Base-by-base conservation (phyloP, 2,329 filamentous ascomycete genomes). In the Exophiala alcalophila region DNA sequence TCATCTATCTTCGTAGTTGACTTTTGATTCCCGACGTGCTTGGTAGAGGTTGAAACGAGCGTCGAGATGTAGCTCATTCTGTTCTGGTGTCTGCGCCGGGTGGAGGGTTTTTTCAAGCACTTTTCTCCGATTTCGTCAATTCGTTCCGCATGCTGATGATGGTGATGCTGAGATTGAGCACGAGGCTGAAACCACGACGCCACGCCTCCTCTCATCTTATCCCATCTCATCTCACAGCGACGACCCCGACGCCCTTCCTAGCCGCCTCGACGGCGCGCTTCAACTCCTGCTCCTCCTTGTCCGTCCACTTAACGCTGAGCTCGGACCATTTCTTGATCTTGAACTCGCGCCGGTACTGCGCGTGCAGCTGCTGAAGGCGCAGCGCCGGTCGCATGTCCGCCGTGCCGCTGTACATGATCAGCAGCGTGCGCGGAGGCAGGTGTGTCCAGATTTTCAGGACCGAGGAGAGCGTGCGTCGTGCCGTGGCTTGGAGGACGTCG, bases 371-470 rank as follows among this genome's bases (percentile, higher is more conserved):
- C 55, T 81, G 77, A 53, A 82, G 60, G 19, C 74, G 70, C 27
- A 68, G 63, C 29, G 79, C 67, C 41, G 78, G 73, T 20, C 76
- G 66, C 16, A 79, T 78, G 55, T 83, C 78, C 20, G 77, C 77
- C 2, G 77, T 80, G n/a, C 80, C 80, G 44, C 73, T 78, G 59
- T 81, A 83, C 20, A 83, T 72, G 19, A 83, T 69, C 40, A 83
- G 72, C 7, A 80, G 71, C 1, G 78, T 81, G 14, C 40, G 37
- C 4, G 70, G 66, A 10, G 79, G 78, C 20, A 83, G 63, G 5
- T 70, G 66, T 2, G 76, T 69, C 58, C 75, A 79, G 41, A 83
- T 69, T 8, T 64, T 63, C 15, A 62, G 58, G 45, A 83, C 76
- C 39, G 70, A 62, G 9, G 65, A 58, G 25, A 78, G 67, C 0